A percentile compares a stretch with the other conserved stretches of the same genome.
Conservation (phyloP, 192 early-diverging fungal genomes). For the Phycomyces nitens region DNA sequence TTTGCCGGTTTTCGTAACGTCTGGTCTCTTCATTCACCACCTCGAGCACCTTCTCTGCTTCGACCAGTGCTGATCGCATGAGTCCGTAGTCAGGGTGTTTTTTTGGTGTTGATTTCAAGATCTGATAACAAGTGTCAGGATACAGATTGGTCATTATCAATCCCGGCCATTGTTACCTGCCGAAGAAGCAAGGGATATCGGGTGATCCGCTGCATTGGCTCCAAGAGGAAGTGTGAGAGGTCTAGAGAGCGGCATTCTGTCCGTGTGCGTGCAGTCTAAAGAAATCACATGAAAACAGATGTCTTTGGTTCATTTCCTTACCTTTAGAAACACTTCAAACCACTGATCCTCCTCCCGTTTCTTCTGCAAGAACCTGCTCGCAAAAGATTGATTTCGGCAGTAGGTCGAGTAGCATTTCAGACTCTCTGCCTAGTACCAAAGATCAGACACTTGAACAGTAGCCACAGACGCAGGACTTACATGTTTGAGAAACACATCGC, state of each 20-base stretch:
- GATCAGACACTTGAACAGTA: not conserved
- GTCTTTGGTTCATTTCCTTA: constrained; percentile 19
- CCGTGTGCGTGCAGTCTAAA: constrained; percentile 50
- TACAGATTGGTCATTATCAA: not conserved
- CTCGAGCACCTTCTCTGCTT: constrained; percentile 64
- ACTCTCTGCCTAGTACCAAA: constrained; percentile 39
- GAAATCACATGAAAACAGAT: not conserved
- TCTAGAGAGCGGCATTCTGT: constrained; percentile 69
- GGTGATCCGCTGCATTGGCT: constrained; percentile 93
- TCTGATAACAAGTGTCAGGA: constrained; percentile 27
- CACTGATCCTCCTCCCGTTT: constrained; percentile 44
- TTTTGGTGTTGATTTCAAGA: constrained; percentile 72
- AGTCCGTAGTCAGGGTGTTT: constrained; percentile 76
- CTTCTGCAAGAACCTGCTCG: constrained; percentile 60
- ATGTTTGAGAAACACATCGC: constrained; percentile 72
- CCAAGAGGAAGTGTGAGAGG: constrained; percentile 73
- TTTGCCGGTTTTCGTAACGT: constrained; percentile 50
- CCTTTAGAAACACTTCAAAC: constrained; percentile 64
- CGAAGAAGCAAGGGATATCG: constrained; percentile 87
- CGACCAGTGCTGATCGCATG: constrained; percentile 60
- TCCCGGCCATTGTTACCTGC: constrained; percentile 42
- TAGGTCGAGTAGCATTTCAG: constrained; percentile 61
- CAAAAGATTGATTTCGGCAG: constrained; percentile 63
- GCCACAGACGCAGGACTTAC: no score
- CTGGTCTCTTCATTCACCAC: constrained; percentile 86